These are phyloP conservation scores for Spergularia bocconei DNA, from an alignment of 148 eudicot genomes.

Conservation along the genomic window DNA sequence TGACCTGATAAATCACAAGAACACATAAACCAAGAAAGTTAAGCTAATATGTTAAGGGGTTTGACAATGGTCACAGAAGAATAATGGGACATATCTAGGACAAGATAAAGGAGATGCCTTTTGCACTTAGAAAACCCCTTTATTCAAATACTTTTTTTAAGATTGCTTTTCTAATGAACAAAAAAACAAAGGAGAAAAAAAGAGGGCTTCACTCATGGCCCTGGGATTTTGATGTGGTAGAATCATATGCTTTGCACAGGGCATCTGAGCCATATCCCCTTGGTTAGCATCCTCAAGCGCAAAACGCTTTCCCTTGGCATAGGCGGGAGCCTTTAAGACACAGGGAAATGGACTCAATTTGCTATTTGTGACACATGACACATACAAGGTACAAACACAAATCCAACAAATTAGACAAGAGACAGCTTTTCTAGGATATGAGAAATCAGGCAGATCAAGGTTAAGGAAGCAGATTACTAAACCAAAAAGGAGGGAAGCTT, in stretches of 20 bases:
- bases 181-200: constrained; percentile 10
- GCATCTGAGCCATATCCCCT: constrained; percentile 9
- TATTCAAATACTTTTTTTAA: constrained; percentile 23
- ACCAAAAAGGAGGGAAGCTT: constrained; percentile 39
- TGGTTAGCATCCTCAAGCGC: constrained; percentile 6
- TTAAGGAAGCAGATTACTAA: constrained; percentile 32
- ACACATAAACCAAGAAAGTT: constrained; percentile 12
- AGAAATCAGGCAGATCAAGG: neutral
- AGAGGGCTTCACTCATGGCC: constrained; percentile 22
- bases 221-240: constrained; percentile 16
- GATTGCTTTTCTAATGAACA: constrained; percentile 8
- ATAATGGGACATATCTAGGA: constrained; percentile 20
- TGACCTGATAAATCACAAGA: constrained; percentile 2
- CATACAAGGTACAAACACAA: constrained; percentile 4
- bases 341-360: neutral
- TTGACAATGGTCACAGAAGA: constrained; percentile 28
- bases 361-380: neutral
- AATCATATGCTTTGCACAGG: constrained; percentile 30
- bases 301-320: too few relatives aligned
- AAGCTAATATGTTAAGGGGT: constrained; percentile 3
- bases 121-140: constrained; percentile 32
- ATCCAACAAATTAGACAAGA: neutral
- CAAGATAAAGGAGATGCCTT: constrained; percentile 32
- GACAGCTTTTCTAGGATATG: neutral
- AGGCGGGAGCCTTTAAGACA: too few relatives aligned